Evolutionary conservation across 257 asterid genomes (phyloP).

Genomic region (Fraxinus anomala): DNA sequence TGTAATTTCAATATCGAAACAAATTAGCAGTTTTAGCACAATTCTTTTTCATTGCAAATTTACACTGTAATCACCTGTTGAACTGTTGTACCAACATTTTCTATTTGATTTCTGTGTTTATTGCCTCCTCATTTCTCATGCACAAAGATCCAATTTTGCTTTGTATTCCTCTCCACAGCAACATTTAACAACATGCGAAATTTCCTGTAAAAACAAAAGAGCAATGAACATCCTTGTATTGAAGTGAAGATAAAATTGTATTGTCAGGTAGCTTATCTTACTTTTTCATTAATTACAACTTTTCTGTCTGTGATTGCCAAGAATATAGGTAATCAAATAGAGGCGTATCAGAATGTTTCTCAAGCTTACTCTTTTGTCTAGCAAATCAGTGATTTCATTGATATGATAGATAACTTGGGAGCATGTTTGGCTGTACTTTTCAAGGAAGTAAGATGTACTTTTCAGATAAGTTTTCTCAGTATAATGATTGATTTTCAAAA

Average conservation of each 20-base stretch:
- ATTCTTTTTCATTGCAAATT: neutral
- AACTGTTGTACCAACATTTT: neutral
- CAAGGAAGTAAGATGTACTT: neutral
- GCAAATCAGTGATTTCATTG: neutral
- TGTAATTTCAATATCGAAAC: constrained; percentile 6
- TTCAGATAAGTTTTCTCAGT: neutral
- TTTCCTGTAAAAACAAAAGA: constrained; percentile 47
- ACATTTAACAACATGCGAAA: constrained; percentile 59
- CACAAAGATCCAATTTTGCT: constrained; percentile 42
- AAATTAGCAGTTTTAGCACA: constrained; percentile 4
- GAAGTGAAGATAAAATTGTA: constrained; percentile 6
- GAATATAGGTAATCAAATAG: constrained; percentile 12
- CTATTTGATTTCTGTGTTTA: constrained; percentile 3
- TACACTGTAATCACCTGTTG: constrained; percentile 1
- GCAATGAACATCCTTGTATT: constrained; percentile 6
- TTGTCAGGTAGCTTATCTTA: neutral
- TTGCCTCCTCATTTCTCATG: constrained; percentile 24
- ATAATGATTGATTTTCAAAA: neutral
- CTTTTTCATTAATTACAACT: constrained; percentile 16
- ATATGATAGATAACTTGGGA: constrained; percentile 1
- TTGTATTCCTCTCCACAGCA: constrained; percentile 72
- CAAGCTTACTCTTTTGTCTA: constrained; percentile 3
- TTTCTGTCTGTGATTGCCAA: neutral
- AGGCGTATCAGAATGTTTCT: constrained; percentile 1
- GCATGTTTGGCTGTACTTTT: neutral